Conservation (phyloP, 2,329 filamentous ascomycete genomes). For the Phoma sp. region DNA sequence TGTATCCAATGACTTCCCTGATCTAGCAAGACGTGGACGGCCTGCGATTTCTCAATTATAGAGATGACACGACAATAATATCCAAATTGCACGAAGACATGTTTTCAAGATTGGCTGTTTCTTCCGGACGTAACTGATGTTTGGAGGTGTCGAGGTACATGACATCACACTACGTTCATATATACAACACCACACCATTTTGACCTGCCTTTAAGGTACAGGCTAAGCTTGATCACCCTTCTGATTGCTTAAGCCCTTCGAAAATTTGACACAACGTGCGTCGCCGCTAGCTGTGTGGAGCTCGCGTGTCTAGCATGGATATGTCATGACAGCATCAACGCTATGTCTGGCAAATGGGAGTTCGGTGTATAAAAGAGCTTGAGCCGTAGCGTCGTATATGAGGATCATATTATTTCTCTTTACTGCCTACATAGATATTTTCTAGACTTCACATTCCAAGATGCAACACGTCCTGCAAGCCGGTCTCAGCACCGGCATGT, state of each 20-base stretch:
- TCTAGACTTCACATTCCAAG: background rate
- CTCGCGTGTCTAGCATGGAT: background rate
- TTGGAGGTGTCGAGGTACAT: background rate
- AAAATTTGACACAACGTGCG: too few species aligned
- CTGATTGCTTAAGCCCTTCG: too few species aligned
- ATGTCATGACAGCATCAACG: background rate
- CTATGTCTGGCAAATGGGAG: background rate
- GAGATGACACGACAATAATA: too few species aligned
- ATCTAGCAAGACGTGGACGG: too few species aligned
- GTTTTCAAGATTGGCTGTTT: too few species aligned
- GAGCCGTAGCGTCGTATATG: too few species aligned
- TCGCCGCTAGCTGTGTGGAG: background rate
- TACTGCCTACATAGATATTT: too few species aligned
- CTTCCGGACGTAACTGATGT: too few species aligned
- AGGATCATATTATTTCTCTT: too few species aligned
- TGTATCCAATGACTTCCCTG: too few species aligned
- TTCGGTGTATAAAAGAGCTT: background rate
- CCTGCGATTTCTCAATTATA: too few species aligned
- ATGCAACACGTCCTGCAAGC: slow-evolving; percentile 37
- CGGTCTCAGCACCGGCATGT: slow-evolving; percentile 25
- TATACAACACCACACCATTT: background rate
- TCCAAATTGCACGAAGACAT: too few species aligned
- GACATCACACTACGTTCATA: slow-evolving; percentile 1
- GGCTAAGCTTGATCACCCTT: background rate
- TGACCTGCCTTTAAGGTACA: background rate